Evolutionary conservation across 768 basidiomycete genomes (phyloP).

Genomic region (Podaxis sp.): DNA sequence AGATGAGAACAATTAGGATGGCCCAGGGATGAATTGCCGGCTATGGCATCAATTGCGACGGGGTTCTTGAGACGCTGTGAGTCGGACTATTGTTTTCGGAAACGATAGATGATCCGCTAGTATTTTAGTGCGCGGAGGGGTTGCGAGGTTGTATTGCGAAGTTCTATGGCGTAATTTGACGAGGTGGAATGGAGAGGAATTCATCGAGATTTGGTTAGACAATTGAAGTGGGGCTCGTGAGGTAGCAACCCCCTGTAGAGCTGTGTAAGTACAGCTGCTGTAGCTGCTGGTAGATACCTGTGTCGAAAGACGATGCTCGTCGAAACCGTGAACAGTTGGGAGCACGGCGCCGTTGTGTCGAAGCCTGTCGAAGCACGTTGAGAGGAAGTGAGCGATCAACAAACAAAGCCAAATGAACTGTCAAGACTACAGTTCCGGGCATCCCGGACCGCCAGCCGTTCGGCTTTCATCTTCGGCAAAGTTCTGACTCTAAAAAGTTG

Average conservation of each 20-base stretch:
- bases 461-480: no score
- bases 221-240: background rate
- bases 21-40: background rate
- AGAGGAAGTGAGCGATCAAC: no score
- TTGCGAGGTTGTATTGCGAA: background rate
- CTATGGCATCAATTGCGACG: background rate
- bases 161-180: background rate
- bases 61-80: background rate
- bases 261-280: background rate
- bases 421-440: no score
- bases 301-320: no score
- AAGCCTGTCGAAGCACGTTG: no score
- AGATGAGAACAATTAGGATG: background rate
- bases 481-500: no score
- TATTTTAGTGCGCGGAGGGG: background rate
- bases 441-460: no score
- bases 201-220: background rate
- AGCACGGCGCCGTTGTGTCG: no score
- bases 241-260: background rate
- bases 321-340: no score
- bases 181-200: background rate
- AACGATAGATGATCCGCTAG: background rate
- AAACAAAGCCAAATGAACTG: no score
- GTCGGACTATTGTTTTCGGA: background rate
- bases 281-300: no score